These are phyloP conservation scores for Hypoxylon lenormandii DNA, from an alignment of 495 filamentous ascomycete species.

Conservation along the genomic window DNA sequence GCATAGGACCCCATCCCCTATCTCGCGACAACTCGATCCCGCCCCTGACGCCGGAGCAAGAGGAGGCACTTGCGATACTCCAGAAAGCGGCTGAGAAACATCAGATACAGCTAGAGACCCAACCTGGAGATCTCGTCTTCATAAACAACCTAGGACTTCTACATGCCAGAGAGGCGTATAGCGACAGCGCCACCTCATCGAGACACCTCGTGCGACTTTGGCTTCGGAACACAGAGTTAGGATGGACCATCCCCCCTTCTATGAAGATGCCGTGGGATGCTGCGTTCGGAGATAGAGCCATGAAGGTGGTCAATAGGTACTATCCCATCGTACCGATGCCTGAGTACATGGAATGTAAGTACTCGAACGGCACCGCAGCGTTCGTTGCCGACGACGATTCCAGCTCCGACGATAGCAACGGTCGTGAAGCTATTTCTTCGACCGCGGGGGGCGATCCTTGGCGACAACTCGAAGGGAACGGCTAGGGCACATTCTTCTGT, in stretches of 20 bases:
- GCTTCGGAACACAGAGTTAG: conserved; percentile 58
- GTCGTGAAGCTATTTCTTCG: conserved; percentile 14
- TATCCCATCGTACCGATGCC: conserved; percentile 55
- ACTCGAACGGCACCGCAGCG: conserved; percentile 60
- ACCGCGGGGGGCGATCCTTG: too few species aligned
- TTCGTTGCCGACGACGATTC: conserved; percentile 51
- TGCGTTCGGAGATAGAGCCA: conserved; percentile 52
- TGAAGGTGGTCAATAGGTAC: conserved; percentile 39
- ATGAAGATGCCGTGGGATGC: conserved; percentile 61
- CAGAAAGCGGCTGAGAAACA: conserved; percentile 51
- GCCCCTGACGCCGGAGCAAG: conserved; percentile 50
- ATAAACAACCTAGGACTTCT: conserved; percentile 72
- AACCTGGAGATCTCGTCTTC: conserved; percentile 70
- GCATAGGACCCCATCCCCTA: conserved; percentile 58
- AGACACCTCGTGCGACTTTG: conserved; percentile 67
- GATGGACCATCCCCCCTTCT: conserved; percentile 56
- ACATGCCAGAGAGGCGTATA: conserved; percentile 67
- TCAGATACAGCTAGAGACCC: conserved; percentile 59
- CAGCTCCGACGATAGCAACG: conserved; percentile 49
- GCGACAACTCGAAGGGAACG: too few species aligned
- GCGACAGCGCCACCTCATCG: conserved; percentile 49
- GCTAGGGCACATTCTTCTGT: too few species aligned
- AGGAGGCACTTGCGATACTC: conserved; percentile 52
- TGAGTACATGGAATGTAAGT: conserved; percentile 59
- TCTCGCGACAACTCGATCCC: conserved; percentile 46